phyloP scores from a whole-genome alignment of 225 moss, liverwort and hornwort genomes.

The Pseudisothecium myosuroides region DNA sequence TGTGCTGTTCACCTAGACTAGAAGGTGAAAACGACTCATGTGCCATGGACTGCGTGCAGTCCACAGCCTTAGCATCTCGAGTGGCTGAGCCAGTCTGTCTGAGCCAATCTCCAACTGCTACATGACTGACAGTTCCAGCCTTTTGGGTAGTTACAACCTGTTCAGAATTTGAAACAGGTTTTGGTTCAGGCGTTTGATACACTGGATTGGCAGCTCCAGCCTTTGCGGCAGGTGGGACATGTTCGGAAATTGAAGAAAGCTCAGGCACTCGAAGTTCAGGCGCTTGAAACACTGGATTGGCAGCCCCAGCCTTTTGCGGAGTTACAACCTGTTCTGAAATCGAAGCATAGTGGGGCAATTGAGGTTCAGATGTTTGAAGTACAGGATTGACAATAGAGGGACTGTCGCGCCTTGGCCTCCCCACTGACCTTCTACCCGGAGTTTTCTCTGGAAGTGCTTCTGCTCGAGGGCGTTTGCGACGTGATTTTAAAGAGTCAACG shows the following conservation, averaged over 20 bases:
- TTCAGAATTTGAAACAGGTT: background rate
- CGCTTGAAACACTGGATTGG: background rate
- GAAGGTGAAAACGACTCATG: constrained; percentile 7
- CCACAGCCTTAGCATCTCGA: background rate
- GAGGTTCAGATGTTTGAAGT: background rate
- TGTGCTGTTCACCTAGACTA: background rate
- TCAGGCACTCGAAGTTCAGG: background rate
- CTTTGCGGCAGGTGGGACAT: background rate
- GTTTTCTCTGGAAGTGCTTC: background rate
- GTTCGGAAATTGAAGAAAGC: background rate
- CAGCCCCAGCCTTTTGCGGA: background rate
- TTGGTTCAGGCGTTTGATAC: background rate
- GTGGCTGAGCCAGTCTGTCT: background rate
- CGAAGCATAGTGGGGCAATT: background rate
- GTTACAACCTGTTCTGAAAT: background rate
- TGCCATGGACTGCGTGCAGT: constrained; percentile 7
- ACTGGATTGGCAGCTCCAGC: background rate
- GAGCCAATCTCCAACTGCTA: no score
- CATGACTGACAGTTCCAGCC: background rate
- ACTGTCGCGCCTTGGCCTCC: background rate
- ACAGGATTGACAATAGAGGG: background rate
- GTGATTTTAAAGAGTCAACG: background rate
- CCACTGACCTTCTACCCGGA: background rate
- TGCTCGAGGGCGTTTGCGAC: constrained; percentile 7
- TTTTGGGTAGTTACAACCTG: background rate